Conservation (phyloP, 2,329 filamentous ascomycete species). For the Fusarium redolens region DNA sequence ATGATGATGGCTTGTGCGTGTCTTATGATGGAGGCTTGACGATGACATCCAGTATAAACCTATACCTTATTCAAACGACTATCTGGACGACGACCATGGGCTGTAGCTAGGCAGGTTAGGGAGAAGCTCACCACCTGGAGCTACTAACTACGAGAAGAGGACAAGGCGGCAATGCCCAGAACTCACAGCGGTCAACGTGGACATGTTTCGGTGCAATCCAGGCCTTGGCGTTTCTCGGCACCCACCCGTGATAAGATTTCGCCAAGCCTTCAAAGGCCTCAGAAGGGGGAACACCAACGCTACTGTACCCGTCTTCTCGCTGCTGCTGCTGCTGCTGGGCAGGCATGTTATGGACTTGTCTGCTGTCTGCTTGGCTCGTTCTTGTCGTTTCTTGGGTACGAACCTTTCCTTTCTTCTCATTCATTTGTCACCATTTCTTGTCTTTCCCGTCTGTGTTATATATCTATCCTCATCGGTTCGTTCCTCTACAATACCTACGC, state of each 20-base stretch:
- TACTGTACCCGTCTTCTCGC: constrained; percentile 38
- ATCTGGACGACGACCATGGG: neutral
- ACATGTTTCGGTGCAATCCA: constrained; percentile 44
- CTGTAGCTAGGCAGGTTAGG: constrained; percentile 1
- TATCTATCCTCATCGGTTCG: constrained; percentile 24
- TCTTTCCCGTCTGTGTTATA: constrained; percentile 6
- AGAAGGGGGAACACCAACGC: constrained; percentile 46
- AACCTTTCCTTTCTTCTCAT: constrained; percentile 25
- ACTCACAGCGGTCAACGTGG: constrained; percentile 45
- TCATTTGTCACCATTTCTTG: constrained; percentile 21
- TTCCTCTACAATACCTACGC: constrained; percentile 13
- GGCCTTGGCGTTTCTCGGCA: constrained; percentile 49
- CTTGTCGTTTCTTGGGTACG: constrained; percentile 32
- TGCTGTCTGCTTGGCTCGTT: constrained; percentile 31
- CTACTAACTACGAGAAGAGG: constrained; percentile 2
- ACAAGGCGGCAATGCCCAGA: constrained; percentile 37
- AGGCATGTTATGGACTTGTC: constrained; percentile 34
- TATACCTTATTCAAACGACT: constrained; percentile 15
- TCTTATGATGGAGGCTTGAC: constrained; percentile 11
- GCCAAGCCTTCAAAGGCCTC: constrained; percentile 48
- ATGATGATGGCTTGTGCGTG: constrained; percentile 16
- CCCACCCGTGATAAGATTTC: constrained; percentile 48
- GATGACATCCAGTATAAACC: constrained; percentile 10
- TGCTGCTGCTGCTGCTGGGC: constrained; percentile 17
- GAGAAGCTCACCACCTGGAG: neutral